phyloP scores from a whole-genome alignment of 192 early-diverging fungal species.

The Martensiomyces pterosporus region DNA sequence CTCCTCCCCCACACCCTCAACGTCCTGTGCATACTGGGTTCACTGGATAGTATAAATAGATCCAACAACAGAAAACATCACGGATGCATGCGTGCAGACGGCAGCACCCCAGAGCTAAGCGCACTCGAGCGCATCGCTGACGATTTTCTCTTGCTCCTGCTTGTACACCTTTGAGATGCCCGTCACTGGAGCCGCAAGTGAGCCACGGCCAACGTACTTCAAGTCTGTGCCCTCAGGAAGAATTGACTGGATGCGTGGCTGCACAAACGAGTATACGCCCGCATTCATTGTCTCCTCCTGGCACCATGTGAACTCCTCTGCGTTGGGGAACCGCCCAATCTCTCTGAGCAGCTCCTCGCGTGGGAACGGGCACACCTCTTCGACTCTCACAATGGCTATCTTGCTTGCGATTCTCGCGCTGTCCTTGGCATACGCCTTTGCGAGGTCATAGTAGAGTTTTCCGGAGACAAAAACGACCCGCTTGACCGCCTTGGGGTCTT shows the following conservation, averaged over 20 bases:
- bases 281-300: slow-evolving; percentile 95
- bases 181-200: slow-evolving; percentile 76
- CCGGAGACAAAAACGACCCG: slow-evolving; percentile 83
- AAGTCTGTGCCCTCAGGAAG: slow-evolving; percentile 54
- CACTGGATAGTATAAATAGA: not conserved
- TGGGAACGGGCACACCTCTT: slow-evolving; percentile 94
- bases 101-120: slow-evolving; percentile 16
- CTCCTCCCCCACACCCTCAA: too few relatives aligned
- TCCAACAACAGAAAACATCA: not conserved
- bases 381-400: slow-evolving; percentile 82
- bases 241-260: slow-evolving; percentile 74
- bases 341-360: slow-evolving; percentile 58
- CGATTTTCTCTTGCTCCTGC: slow-evolving; percentile 59
- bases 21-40: too few relatives aligned
- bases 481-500: slow-evolving; percentile 33
- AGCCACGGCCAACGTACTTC: slow-evolving; percentile 67
- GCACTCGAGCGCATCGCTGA: slow-evolving; percentile 48
- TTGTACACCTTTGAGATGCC: slow-evolving; percentile 69
- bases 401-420: slow-evolving; percentile 50
- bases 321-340: slow-evolving; percentile 61
- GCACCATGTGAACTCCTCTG: slow-evolving; percentile 68
- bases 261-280: slow-evolving; percentile 84
- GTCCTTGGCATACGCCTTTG: slow-evolving; percentile 61
- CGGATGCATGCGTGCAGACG: not conserved
- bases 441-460: slow-evolving; percentile 90